Evolutionary conservation across 2,329 filamentous ascomycete genomes (phyloP).

Genomic region (Aspergillus ochraceus): DNA sequence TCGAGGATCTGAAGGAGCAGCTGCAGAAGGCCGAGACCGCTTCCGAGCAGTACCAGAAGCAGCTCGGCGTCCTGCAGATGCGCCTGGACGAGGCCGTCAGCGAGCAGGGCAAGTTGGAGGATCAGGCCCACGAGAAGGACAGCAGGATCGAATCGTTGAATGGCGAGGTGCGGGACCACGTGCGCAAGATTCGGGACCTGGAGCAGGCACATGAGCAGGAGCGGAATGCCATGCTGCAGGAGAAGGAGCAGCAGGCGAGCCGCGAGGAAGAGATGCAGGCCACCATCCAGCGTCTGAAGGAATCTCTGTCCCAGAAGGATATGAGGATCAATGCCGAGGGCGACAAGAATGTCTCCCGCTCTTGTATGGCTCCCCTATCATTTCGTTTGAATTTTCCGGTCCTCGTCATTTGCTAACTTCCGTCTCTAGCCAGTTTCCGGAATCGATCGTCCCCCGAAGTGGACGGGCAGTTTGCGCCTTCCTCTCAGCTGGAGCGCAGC

Average conservation of each 20-base stretch:
- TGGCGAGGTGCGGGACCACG: slow-evolving; percentile 81
- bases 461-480: slow-evolving; percentile 82
- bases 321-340: slow-evolving; percentile 51
- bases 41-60: slow-evolving; percentile 78
- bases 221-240: slow-evolving; percentile 79
- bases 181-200: slow-evolving; percentile 83
- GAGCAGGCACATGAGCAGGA: slow-evolving; percentile 92
- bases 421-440: slow-evolving; percentile 43
- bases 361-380: slow-evolving; percentile 43
- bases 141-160: slow-evolving; percentile 77
- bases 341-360: slow-evolving; percentile 52
- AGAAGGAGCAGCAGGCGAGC: slow-evolving; percentile 83
- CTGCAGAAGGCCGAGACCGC: slow-evolving; percentile 76
- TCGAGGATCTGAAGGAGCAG: slow-evolving; percentile 82
- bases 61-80: slow-evolving; percentile 79
- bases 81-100: slow-evolving; percentile 80
- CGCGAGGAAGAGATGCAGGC: slow-evolving; percentile 87
- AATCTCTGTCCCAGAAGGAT: slow-evolving; percentile 77
- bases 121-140: slow-evolving; percentile 81
- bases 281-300: slow-evolving; percentile 88
- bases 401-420: slow-evolving; percentile 19
- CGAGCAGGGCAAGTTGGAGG: slow-evolving; percentile 85
- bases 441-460: slow-evolving; percentile 62
- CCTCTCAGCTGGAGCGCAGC: slow-evolving; percentile 79
- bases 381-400: background rate